Evolutionary conservation across 139 green algal species (phyloP).

Genomic region (Tetradesmus lagerheimii): DNA sequence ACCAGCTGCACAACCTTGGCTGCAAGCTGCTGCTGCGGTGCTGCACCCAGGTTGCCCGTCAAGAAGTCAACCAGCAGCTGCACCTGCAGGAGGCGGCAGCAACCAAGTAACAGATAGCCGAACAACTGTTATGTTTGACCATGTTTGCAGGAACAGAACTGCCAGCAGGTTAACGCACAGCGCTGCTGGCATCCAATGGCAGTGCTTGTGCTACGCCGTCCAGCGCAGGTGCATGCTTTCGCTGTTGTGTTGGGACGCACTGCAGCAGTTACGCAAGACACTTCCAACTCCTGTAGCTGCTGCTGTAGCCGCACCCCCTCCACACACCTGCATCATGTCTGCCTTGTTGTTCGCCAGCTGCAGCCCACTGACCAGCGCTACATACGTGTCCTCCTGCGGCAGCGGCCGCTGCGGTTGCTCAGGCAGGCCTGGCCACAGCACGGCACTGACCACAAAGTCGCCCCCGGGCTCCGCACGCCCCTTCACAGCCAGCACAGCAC

Average conservation of each 20-base stretch:
- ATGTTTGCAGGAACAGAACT: too few relatives aligned
- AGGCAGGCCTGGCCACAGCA: slow-evolving; percentile 60
- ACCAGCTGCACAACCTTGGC: slow-evolving; percentile 70
- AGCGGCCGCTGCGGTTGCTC: slow-evolving; percentile 58
- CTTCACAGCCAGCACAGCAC: slow-evolving; percentile 86
- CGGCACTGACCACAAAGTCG: slow-evolving; percentile 80
- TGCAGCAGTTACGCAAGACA: too few relatives aligned
- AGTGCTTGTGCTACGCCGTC: too few relatives aligned
- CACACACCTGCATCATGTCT: slow-evolving; percentile 41
- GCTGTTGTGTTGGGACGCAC: too few relatives aligned
- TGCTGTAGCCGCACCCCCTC: not conserved
- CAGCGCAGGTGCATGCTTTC: too few relatives aligned
- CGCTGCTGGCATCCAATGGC: too few relatives aligned
- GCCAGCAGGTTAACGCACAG: too few relatives aligned
- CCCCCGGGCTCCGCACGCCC: slow-evolving; percentile 75
- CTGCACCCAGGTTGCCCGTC: slow-evolving; percentile 82
- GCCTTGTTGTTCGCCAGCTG: slow-evolving; percentile 68
- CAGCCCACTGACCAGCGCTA: slow-evolving; percentile 93
- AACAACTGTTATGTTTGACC: too few relatives aligned
- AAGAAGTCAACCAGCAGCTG: slow-evolving; percentile 90
- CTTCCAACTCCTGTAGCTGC: too few relatives aligned
- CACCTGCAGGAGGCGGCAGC: slow-evolving; percentile 51
- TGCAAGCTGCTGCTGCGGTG: slow-evolving; percentile 69
- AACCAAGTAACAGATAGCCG: slow-evolving; percentile 20
- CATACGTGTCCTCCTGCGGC: slow-evolving; percentile 73